phyloP scores from a whole-genome alignment of 495 filamentous ascomycete genomes.

The Xanthoparmelia taractica region DNA sequence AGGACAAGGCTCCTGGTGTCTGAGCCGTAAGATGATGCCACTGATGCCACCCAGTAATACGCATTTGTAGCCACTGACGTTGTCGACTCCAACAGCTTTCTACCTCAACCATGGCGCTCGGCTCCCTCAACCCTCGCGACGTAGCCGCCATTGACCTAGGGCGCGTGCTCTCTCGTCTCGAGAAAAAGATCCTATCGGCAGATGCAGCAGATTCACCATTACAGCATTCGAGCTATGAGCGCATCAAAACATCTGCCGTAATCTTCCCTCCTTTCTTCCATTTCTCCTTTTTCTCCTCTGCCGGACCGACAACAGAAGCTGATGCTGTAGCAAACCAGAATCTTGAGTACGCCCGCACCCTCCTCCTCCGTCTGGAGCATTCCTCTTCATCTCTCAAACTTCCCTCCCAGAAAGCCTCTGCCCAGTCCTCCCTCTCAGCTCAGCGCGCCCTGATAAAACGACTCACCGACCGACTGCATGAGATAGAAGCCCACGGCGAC shows the following conservation, averaged over 20 bases:
- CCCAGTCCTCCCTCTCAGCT: slow-evolving; percentile 53
- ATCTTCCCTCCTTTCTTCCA: slow-evolving; percentile 19
- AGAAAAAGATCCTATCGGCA: slow-evolving; percentile 62
- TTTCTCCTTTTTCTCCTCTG: background rate
- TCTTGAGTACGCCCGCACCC: slow-evolving; percentile 67
- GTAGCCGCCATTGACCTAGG: slow-evolving; percentile 52
- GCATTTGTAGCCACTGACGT: slow-evolving; percentile 8
- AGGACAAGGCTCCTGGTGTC: background rate
- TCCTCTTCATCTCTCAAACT: slow-evolving; percentile 58
- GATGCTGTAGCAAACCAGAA: slow-evolving; percentile 45
- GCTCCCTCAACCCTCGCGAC: slow-evolving; percentile 24
- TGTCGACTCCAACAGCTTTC: background rate
- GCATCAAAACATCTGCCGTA: slow-evolving; percentile 59
- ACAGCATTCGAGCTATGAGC: slow-evolving; percentile 58
- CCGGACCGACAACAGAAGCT: slow-evolving; percentile 1
- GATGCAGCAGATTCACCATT: slow-evolving; percentile 50
- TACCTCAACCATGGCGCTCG: slow-evolving; percentile 2
- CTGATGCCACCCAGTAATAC: background rate
- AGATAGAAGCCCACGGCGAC: slow-evolving; percentile 22
- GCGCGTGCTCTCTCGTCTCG: slow-evolving; percentile 66
- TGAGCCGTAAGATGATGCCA: background rate
- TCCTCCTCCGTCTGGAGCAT: slow-evolving; percentile 71
- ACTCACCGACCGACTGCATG: slow-evolving; percentile 22
- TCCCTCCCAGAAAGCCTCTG: slow-evolving; percentile 54
- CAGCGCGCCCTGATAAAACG: slow-evolving; percentile 27